Conservation (phyloP, 768 basidiomycete genomes). For the Leucosporidium yakuticum region DNA sequence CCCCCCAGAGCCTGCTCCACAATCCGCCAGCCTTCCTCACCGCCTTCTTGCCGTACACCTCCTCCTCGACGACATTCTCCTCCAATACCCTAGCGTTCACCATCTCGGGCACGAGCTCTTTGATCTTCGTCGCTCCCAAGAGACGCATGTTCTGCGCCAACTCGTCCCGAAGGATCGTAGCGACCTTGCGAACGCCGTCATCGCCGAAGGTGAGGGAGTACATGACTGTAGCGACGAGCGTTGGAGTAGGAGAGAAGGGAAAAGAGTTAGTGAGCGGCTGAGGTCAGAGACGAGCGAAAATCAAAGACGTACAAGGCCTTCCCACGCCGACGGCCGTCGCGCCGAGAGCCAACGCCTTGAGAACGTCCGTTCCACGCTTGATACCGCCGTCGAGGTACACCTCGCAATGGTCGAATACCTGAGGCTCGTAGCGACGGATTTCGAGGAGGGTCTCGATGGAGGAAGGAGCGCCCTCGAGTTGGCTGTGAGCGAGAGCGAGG, state of each 20-base stretch:
- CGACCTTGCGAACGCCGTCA: constrained; percentile 40
- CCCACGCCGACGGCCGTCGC: constrained; percentile 82
- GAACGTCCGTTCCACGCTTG: constrained; percentile 50
- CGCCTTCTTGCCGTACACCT: not conserved
- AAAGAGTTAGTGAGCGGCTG: not conserved
- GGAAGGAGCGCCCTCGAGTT: constrained; percentile 38
- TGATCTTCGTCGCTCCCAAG: constrained; percentile 45
- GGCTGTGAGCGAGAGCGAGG: constrained; percentile 22
- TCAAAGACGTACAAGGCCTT: constrained; percentile 67
- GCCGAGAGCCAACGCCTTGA: constrained; percentile 53
- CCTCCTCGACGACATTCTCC: not conserved
- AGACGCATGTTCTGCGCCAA: constrained; percentile 47
- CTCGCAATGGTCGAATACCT: constrained; percentile 47
- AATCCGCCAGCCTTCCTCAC: not conserved
- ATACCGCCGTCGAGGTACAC: constrained; percentile 52
- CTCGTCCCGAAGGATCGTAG: constrained; percentile 45
- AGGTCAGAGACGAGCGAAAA: not conserved
- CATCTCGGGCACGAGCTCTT: constrained; percentile 42
- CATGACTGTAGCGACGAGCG: constrained; percentile 39
- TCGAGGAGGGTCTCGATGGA: constrained; percentile 43
- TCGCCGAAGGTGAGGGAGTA: constrained; percentile 46
- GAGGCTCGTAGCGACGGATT: constrained; percentile 46
- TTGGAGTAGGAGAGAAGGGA: too few species aligned
- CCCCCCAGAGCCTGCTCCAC: not conserved
- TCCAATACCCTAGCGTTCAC: constrained; percentile 7